Evolutionary conservation across 1,139 yeast species (phyloP).

Genomic region (Nakaseomyces kungkrabaensis): DNA sequence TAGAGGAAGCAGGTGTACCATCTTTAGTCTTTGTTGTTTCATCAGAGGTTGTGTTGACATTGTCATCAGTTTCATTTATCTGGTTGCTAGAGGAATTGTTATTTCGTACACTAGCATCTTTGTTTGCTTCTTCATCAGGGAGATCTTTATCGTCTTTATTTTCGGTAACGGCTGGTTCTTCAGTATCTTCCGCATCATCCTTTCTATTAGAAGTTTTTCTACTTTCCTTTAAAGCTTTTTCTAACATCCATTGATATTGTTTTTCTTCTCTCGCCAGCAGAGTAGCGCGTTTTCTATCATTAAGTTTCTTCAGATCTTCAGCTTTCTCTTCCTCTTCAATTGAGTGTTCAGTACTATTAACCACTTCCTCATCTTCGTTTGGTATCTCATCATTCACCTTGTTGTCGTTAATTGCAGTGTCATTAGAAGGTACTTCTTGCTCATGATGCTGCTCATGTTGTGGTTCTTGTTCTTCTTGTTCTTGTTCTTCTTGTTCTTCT

Average conservation of each 20-base stretch:
- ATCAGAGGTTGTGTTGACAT: neutral
- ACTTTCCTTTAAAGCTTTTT: slow-evolving; percentile 32
- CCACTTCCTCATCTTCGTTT: too few relatives aligned
- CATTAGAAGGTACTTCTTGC: too few relatives aligned
- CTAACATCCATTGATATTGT: slow-evolving; percentile 32
- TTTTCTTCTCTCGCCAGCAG: slow-evolving; percentile 32
- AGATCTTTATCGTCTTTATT: slow-evolving; percentile 8
- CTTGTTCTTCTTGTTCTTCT: too few relatives aligned
- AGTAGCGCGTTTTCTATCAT: slow-evolving; percentile 28
- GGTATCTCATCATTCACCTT: too few relatives aligned
- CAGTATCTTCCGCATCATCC: slow-evolving; percentile 9
- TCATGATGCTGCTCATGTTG: too few relatives aligned
- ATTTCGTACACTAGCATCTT: neutral
- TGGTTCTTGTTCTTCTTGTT: too few relatives aligned
- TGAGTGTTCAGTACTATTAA: slow-evolving; percentile 5
- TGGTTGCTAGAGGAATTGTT: neutral
- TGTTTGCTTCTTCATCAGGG: neutral
- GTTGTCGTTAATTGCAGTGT: too few relatives aligned
- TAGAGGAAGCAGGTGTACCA: slow-evolving; percentile 6
- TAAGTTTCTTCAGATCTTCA: slow-evolving; percentile 7
- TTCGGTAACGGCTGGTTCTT: slow-evolving; percentile 12
- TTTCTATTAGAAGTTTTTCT: slow-evolving; percentile 23
- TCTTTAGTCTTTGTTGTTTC: slow-evolving; percentile 2
- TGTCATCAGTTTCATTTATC: neutral
- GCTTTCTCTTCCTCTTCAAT: neutral